These are phyloP conservation scores for Cucurbita pepo DNA, from an alignment of 306 rosid genomes.

Conservation along the genomic window DNA sequence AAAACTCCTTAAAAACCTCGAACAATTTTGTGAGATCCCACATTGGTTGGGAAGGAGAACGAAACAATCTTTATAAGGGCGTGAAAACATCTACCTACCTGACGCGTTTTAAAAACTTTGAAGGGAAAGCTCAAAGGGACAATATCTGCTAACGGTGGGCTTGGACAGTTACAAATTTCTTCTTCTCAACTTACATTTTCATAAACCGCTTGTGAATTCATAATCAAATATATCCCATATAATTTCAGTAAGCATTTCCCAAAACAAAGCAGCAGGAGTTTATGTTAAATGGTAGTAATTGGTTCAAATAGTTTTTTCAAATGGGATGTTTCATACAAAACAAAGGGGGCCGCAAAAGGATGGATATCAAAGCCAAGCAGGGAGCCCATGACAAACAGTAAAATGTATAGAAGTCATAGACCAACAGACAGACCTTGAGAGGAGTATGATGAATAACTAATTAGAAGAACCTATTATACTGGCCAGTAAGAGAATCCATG, in stretches of 20 bases:
- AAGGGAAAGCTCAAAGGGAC: too few species aligned
- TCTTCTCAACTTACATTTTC: background rate
- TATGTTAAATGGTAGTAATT: background rate
- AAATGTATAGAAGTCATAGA: background rate
- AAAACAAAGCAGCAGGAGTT: background rate
- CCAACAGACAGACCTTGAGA: background rate
- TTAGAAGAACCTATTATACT: conserved; percentile 38
- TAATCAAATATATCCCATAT: background rate
- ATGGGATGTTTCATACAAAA: background rate
- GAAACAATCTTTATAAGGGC: too few species aligned
- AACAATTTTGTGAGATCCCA: too few species aligned
- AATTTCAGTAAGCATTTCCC: background rate
- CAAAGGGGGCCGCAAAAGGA: background rate
- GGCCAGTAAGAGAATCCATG: conserved; percentile 44
- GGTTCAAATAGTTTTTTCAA: background rate
- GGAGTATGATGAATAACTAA: background rate
- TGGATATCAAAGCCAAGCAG: background rate
- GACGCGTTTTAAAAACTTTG: too few species aligned
- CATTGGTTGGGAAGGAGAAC: too few species aligned
- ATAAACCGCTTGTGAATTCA: background rate
- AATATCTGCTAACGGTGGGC: too few species aligned
- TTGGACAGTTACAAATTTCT: too few species aligned
- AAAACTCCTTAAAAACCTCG: too few species aligned
- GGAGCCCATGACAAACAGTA: background rate
- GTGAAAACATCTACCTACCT: too few species aligned